Evolutionary conservation across 2,329 filamentous ascomycete genomes (phyloP).

Genomic region (Gliomastix tumulicola): DNA sequence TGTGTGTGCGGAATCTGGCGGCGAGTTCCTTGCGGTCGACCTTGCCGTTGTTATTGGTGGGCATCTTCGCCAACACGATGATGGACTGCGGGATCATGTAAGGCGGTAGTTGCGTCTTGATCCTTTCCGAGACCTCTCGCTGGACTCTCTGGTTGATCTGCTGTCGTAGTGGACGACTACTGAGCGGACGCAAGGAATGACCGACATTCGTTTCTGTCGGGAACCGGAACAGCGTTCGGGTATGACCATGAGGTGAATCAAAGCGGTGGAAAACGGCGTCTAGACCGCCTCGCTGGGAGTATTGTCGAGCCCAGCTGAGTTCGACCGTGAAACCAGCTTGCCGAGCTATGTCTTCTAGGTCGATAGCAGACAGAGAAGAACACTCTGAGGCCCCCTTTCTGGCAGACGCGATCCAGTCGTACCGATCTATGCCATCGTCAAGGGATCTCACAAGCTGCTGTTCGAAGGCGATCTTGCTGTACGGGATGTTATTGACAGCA

Average conservation of each 20-base stretch:
- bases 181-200: too few relatives aligned
- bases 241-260: not conserved
- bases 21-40: conserved; percentile 1
- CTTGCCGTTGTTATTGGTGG: conserved; percentile 9
- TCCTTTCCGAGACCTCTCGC: not conserved
- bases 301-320: conserved; percentile 34
- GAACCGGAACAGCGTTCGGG: conserved; percentile 12
- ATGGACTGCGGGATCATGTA: conserved; percentile 10
- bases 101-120: conserved; percentile 6
- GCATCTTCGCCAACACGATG: conserved; percentile 6
- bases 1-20: too few relatives aligned
- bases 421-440: too few relatives aligned
- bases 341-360: conserved; percentile 13
- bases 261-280: conserved; percentile 25
- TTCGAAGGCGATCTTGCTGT: conserved; percentile 21
- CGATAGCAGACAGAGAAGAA: conserved; percentile 7
- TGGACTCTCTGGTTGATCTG: conserved; percentile 2
- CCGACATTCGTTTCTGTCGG: too few relatives aligned
- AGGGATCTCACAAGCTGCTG: conserved; percentile 8
- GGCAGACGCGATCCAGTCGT: too few relatives aligned
- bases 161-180: conserved; percentile 9
- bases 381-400: too few relatives aligned
- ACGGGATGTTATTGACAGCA: conserved; percentile 15
- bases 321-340: conserved; percentile 37
- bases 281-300: conserved; percentile 13